Conservation (phyloP, 768 basidiomycete species). For the Imleria badia region DNA sequence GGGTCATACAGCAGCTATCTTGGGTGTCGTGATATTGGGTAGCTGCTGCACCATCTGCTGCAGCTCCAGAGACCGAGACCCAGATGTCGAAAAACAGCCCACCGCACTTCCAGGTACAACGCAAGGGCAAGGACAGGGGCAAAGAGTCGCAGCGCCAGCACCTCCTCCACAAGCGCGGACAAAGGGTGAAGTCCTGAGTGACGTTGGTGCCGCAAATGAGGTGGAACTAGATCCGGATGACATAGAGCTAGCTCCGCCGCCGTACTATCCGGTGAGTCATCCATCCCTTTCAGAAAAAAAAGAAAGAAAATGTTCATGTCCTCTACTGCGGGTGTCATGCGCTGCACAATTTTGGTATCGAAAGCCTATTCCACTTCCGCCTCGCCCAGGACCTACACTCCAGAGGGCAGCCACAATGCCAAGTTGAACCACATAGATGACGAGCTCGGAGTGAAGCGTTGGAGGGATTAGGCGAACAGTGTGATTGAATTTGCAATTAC, state of each 20-base stretch:
- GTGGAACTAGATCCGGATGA: background rate
- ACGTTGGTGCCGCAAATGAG: background rate
- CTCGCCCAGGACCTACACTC: background rate
- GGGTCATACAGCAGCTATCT: background rate
- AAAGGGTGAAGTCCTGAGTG: background rate
- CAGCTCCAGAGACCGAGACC: background rate
- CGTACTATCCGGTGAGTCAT: constrained; percentile 9
- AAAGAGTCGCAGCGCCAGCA: background rate
- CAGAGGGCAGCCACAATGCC: background rate
- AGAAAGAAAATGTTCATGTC: background rate
- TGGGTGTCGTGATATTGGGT: background rate
- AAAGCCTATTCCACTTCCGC: background rate
- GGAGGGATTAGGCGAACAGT: too few relatives aligned
- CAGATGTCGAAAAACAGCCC: background rate
- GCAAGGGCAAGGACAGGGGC: background rate
- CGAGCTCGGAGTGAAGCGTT: too few relatives aligned
- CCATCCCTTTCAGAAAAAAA: too few relatives aligned
- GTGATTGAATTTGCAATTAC: too few relatives aligned
- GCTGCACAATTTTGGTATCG: background rate
- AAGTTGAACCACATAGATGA: background rate
- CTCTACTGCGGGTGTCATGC: background rate
- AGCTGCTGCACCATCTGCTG: background rate
- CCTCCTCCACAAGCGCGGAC: background rate
- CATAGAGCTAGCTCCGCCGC: background rate
- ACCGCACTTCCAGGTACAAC: background rate